Percentiles rank a stretch among this genome's conserved stretches.
Evolutionary conservation across 2,329 filamentous ascomycete species (phyloP).

Genomic region (Penicillium nordicum): DNA sequence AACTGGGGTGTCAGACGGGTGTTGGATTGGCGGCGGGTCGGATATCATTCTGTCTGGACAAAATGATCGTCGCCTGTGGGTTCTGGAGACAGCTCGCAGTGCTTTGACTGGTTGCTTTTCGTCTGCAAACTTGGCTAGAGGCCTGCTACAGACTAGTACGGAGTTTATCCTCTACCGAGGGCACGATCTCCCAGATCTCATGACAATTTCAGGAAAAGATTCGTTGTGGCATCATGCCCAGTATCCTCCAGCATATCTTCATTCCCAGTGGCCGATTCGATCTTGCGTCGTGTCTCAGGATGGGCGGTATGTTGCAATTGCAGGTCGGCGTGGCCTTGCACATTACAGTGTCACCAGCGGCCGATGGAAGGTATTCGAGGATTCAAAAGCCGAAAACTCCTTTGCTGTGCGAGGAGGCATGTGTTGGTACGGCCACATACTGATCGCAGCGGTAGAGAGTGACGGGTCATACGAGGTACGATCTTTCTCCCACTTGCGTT

Average conservation of each 20-base stretch:
- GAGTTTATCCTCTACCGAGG: conserved; percentile 90
- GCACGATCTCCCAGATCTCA: conserved; percentile 85
- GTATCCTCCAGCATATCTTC: conserved; percentile 77
- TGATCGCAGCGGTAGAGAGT: conserved; percentile 89
- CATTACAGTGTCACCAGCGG: conserved; percentile 95
- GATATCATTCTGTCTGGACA: conserved; percentile 73
- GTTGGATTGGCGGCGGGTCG: conserved; percentile 84
- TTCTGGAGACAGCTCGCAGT: conserved; percentile 88
- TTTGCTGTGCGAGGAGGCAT: conserved; percentile 93
- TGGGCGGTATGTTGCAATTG: conserved; percentile 91
- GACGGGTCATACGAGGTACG: conserved; percentile 70
- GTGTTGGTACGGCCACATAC: conserved; percentile 97
- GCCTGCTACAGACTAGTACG: conserved; percentile 81
- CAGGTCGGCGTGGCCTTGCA: conserved; percentile 84
- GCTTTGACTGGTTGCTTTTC: conserved; percentile 91
- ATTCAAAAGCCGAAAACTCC: conserved; percentile 75
- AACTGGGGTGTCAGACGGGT: conserved; percentile 69
- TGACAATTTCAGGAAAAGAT: conserved; percentile 85
- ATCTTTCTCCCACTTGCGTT: neutral
- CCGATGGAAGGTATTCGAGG: conserved; percentile 91
- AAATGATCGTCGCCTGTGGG: conserved; percentile 76
- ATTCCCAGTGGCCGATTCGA: conserved; percentile 90
- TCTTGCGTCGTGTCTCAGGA: conserved; percentile 85
- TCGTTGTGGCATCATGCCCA: conserved; percentile 94
- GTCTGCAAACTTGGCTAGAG: conserved; percentile 83